Conservation (phyloP, 768 basidiomycete genomes). For the Kwoniella dejecticola region DNA sequence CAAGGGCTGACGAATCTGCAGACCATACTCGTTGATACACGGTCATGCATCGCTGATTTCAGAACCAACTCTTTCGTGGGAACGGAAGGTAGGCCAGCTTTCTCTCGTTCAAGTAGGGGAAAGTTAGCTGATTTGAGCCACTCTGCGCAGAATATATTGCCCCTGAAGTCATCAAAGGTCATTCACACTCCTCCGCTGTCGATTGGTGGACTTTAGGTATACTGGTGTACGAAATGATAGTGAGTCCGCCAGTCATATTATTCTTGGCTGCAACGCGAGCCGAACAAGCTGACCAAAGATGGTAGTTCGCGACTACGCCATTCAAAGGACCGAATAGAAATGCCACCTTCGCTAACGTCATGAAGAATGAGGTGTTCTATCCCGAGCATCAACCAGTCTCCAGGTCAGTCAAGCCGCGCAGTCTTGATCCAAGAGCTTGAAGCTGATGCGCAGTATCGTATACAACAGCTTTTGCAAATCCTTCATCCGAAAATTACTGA, state of each 20-base stretch:
- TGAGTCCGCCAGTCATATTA: slow-evolving; percentile 30
- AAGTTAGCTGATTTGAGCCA: slow-evolving; percentile 12
- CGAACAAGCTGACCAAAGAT: slow-evolving; percentile 9
- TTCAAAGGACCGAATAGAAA: slow-evolving; percentile 95
- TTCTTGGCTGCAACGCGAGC: too few relatives aligned
- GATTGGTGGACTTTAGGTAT: slow-evolving; percentile 99
- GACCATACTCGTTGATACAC: slow-evolving; percentile 93
- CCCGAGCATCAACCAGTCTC: slow-evolving; percentile 80
- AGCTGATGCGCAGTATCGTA: slow-evolving; percentile 12
- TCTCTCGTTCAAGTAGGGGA: background rate
- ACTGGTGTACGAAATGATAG: slow-evolving; percentile 88
- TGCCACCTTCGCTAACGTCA: slow-evolving; percentile 95
- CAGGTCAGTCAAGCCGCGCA: slow-evolving; percentile 59
- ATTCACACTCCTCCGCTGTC: slow-evolving; percentile 95
- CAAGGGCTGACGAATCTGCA: slow-evolving; percentile 52
- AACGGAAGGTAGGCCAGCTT: slow-evolving; percentile 74
- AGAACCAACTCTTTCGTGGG: slow-evolving; percentile 99
- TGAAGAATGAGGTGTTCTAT: slow-evolving; percentile 80
- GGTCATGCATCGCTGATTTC: slow-evolving; percentile 95
- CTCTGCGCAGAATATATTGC: slow-evolving; percentile 85
- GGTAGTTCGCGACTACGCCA: slow-evolving; percentile 93
- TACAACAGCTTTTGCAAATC: slow-evolving; percentile 77
- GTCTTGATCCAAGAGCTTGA: background rate
- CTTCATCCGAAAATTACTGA: slow-evolving; percentile 77
- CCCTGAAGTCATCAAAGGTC: slow-evolving; percentile 94